phyloP scores from a whole-genome alignment of 2,329 filamentous ascomycete species.

The Ceratocystis harringtonii region DNA sequence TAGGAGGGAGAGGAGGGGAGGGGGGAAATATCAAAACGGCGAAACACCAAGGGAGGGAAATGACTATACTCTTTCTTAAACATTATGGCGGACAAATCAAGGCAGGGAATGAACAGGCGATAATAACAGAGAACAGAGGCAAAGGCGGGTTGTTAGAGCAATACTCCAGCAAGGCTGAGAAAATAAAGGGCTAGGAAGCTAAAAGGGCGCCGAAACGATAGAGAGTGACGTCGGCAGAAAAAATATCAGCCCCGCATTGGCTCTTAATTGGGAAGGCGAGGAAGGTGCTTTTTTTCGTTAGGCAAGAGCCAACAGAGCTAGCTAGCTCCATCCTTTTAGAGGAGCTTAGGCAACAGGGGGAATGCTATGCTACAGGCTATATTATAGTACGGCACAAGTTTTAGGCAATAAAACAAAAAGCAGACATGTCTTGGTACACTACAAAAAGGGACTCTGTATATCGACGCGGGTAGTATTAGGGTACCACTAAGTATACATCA shows the following conservation, averaged over 20 bases:
- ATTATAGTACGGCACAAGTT: neutral
- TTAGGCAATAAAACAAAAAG: neutral
- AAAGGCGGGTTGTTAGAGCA: neutral
- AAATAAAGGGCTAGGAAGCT: neutral
- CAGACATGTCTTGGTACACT: neutral
- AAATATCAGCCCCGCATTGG: slow-evolving; percentile 15
- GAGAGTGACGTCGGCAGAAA: slow-evolving; percentile 13
- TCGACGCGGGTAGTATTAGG: neutral
- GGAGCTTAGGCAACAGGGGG: neutral
- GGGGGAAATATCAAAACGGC: neutral
- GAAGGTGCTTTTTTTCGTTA: slow-evolving; percentile 6
- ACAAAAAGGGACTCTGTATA: too few species aligned
- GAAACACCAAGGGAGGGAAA: neutral
- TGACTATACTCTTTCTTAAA: slow-evolving; percentile 76
- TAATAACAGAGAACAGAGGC: neutral
- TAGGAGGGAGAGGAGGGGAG: neutral
- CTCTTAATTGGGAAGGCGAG: slow-evolving; percentile 14
- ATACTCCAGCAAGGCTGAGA: neutral
- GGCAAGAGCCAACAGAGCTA: neutral
- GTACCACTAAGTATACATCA: too few species aligned
- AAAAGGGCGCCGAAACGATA: neutral
- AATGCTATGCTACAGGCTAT: neutral
- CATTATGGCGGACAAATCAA: slow-evolving; percentile 39
- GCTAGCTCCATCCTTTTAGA: neutral
- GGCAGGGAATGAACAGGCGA: neutral